A percentile compares a stretch with the other conserved stretches of the same genome.
Evolutionary conservation across 73 alveolate genomes (phyloP).

Genomic region (Breviolum minutum): DNA sequence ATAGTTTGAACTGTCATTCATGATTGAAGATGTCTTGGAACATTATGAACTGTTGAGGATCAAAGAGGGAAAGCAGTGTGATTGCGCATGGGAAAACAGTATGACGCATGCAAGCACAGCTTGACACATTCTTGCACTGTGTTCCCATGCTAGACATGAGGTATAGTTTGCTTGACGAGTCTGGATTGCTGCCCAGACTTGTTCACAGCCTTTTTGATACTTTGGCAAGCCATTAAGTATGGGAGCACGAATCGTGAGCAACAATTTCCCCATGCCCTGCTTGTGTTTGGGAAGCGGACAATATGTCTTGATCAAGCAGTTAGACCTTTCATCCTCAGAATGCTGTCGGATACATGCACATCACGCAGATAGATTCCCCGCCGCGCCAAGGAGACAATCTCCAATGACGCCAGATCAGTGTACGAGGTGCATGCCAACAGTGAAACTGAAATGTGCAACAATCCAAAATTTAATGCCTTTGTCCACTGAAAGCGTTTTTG

Average conservation of each 20-base stretch:
- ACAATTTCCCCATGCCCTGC: no score
- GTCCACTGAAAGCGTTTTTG: no score
- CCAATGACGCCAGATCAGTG: conserved; percentile 42
- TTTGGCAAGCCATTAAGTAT: background rate
- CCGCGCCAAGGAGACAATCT: conserved; percentile 13
- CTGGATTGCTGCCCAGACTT: conserved; percentile 71
- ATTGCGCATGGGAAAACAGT: no score
- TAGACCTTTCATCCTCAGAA: background rate
- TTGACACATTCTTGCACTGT: background rate
- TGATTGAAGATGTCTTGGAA: no score
- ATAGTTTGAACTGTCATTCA: no score
- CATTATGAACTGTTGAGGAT: no score
- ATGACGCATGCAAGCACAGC: background rate
- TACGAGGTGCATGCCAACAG: conserved; percentile 21
- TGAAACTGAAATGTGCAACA: no score
- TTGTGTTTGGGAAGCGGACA: no score
- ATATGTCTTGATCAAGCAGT: background rate
- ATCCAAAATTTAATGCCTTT: no score
- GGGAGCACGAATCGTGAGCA: no score
- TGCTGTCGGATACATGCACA: background rate
- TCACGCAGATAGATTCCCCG: background rate
- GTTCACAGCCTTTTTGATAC: conserved; percentile 30
- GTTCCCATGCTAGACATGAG: background rate
- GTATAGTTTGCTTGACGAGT: conserved; percentile 50
- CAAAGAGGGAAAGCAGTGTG: no score